A percentile compares a stretch with the other conserved stretches of the same genome.
Evolutionary conservation across 441 rosid genomes (phyloP).

Genomic region (Metrosideros polymorpha): DNA sequence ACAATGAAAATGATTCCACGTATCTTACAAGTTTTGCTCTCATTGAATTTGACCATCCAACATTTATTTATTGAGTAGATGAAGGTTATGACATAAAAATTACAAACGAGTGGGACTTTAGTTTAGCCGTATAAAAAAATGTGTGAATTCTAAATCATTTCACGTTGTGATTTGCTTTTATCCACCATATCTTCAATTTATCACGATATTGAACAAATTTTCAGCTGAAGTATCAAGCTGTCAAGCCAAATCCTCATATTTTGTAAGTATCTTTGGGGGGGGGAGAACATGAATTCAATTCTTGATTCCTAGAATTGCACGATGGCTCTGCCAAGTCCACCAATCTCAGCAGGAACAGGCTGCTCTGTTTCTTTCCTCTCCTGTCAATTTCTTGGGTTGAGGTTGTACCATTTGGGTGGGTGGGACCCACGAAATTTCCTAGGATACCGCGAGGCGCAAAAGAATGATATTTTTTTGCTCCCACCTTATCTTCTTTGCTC

Average conservation of each 20-base stretch:
- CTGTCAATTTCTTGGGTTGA: neutral
- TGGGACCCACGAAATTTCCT: neutral
- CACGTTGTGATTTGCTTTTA: neutral
- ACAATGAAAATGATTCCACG: neutral
- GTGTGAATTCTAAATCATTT: neutral
- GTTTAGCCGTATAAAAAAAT: neutral
- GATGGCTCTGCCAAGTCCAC: neutral
- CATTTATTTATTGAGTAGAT: rapidly evolving
- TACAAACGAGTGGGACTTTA: rapidly evolving
- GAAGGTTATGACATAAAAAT: neutral
- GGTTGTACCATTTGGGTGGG: neutral
- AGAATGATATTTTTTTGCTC: neutral
- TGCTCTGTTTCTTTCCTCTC: neutral
- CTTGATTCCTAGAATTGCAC: neutral
- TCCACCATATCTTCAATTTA: rapidly evolving
- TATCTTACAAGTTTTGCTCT: neutral
- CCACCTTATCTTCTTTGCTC: neutral
- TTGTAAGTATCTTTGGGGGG: neutral
- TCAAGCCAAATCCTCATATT: neutral
- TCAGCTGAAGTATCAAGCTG: neutral
- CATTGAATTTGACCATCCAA: neutral
- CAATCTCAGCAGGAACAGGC: neutral
- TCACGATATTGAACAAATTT: neutral
- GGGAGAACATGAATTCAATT: neutral
- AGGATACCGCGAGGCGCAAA: neutral